Percentiles rank a stretch among this genome's conserved stretches.
Evolutionary conservation across 768 basidiomycete species (phyloP).

Genomic region (Mycena belliarum): DNA sequence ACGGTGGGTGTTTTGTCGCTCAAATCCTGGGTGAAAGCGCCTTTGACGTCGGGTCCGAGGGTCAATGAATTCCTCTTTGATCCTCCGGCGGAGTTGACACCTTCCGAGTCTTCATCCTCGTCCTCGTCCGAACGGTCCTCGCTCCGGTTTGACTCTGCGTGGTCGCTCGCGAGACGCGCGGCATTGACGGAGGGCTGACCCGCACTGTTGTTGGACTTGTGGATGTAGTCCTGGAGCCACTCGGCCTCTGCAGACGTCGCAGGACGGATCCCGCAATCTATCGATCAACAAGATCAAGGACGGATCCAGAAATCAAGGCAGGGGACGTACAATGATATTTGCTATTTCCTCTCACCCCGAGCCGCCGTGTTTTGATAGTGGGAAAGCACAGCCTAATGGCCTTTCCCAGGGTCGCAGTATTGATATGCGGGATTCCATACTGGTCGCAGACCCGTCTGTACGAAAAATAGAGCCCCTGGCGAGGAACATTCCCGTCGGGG

Average conservation of each 20-base stretch:
- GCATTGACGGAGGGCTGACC: conserved; percentile 75
- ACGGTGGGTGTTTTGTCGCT: conserved; percentile 88
- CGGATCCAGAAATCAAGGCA: conserved; percentile 31
- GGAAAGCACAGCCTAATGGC: conserved; percentile 92
- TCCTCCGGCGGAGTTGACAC: conserved; percentile 55
- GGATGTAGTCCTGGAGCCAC: conserved; percentile 90
- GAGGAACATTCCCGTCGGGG: conserved; percentile 90
- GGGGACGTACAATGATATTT: conserved; percentile 87
- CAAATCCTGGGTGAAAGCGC: conserved; percentile 61
- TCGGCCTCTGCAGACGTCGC: conserved; percentile 90
- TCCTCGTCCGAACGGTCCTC: conserved; percentile 83
- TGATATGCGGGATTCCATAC: conserved; percentile 92
- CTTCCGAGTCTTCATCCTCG: conserved; percentile 85
- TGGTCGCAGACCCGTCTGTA: conserved; percentile 90
- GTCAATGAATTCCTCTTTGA: conserved; percentile 78
- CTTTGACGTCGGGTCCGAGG: conserved; percentile 65
- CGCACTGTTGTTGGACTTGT: conserved; percentile 86
- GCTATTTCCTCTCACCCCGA: conserved; percentile 92
- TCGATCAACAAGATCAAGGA: conserved; percentile 34
- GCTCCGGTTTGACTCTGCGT: conserved; percentile 60
- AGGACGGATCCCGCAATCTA: conserved; percentile 91
- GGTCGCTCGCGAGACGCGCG: conserved; percentile 70
- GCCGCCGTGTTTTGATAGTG: conserved; percentile 90
- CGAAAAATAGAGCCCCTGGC: conserved; percentile 92
- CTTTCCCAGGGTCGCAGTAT: conserved; percentile 93